Conservation (phyloP, 2,329 filamentous ascomycete genomes). For the Pseudocercospora pini-densiflorae region DNA sequence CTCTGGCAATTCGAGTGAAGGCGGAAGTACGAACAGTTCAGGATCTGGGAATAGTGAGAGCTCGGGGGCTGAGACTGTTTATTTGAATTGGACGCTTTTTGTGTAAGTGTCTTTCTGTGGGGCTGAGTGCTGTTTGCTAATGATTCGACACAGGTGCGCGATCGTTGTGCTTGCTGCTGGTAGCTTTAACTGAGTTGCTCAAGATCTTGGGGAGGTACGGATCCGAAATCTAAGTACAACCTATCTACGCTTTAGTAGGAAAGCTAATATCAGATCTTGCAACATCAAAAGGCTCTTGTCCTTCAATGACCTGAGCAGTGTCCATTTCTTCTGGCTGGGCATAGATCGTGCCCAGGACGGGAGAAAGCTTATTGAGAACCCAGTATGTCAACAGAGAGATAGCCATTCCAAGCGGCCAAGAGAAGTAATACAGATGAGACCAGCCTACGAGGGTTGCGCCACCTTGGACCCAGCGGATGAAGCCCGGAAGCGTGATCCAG, state of each 20-base stretch:
- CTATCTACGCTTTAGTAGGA: too few relatives aligned
- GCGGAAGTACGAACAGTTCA: background rate
- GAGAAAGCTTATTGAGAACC: background rate
- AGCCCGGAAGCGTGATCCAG: background rate
- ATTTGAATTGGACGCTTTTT: background rate
- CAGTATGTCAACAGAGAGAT: background rate
- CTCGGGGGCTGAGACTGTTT: background rate
- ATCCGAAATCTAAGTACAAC: too few relatives aligned
- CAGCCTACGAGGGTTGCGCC: background rate
- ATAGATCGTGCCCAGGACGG: background rate
- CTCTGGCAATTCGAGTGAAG: background rate
- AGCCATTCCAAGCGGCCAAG: background rate
- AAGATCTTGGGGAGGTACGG: too few relatives aligned
- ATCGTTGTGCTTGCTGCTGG: background rate
- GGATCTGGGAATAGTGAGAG: background rate
- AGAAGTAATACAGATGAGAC: constrained; percentile 11
- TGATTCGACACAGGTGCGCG: background rate
- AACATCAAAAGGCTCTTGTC: background rate
- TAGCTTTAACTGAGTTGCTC: background rate
- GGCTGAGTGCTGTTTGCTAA: background rate
- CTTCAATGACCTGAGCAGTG: background rate
- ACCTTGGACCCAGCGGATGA: background rate
- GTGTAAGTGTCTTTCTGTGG: background rate
- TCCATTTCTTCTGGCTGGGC: background rate
- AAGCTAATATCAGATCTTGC: background rate